phyloP scores from a whole-genome alignment of 2,329 filamentous ascomycete species.

The Fonsecaea monophora region DNA sequence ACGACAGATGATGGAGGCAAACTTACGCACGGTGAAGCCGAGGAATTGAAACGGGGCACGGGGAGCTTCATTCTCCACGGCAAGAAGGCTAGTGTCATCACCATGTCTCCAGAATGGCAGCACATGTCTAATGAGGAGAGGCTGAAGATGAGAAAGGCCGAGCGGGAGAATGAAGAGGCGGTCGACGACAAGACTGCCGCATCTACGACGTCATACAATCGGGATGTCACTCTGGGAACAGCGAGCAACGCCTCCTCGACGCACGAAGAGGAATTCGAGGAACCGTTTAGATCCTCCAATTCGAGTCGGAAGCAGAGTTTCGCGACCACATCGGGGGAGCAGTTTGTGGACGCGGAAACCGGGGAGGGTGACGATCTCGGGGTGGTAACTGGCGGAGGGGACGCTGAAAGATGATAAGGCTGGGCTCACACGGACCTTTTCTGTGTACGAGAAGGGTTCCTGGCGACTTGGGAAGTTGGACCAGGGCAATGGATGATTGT shows the following conservation, averaged over 20 bases:
- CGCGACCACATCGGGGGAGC: slow-evolving; percentile 32
- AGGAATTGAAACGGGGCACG: slow-evolving; percentile 76
- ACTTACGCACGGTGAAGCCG: slow-evolving; percentile 59
- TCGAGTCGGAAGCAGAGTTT: slow-evolving; percentile 31
- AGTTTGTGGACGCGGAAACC: slow-evolving; percentile 37
- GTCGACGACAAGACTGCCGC: slow-evolving; percentile 2
- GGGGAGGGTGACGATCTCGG: slow-evolving; percentile 12
- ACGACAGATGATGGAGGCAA: slow-evolving; percentile 59
- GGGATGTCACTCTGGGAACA: slow-evolving; percentile 20
- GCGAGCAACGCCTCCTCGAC: slow-evolving; percentile 17
- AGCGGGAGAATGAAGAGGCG: slow-evolving; percentile 15
- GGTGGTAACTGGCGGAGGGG: neutral
- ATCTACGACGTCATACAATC: neutral
- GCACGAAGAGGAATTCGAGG: slow-evolving; percentile 18
- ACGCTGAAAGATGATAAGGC: neutral
- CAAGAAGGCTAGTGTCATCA: slow-evolving; percentile 96
- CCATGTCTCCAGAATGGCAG: slow-evolving; percentile 92
- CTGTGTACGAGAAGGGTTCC: neutral
- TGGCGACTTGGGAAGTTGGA: neutral
- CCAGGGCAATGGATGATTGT: neutral
- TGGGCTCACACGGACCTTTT: neutral
- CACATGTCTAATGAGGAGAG: slow-evolving; percentile 76
- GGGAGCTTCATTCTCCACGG: slow-evolving; percentile 96
- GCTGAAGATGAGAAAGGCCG: slow-evolving; percentile 65
- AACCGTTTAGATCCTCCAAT: slow-evolving; percentile 19